Base-by-base conservation (phyloP, 108 stramenopile species). In the Licmophora abbreviata region DNA sequence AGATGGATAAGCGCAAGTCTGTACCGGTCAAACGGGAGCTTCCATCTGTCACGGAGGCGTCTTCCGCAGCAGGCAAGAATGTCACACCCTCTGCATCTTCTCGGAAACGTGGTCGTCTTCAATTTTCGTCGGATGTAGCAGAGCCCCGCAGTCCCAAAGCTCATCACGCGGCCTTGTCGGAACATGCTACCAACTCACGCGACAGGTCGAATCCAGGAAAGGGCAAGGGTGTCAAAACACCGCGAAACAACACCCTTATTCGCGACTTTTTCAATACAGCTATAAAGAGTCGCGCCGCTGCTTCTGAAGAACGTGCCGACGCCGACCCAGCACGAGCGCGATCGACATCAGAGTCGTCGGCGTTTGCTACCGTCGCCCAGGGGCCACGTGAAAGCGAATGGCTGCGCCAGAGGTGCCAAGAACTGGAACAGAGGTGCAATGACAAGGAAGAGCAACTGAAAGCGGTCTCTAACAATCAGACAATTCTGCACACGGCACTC, bases 401-500 rank as follows among this genome's bases (percentile, higher is more conserved):
- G 25, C 56, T 64, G 51, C 54, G 48, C 24, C 37, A 56, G 28
- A 48, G 55, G 33, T 63, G 52, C 32, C 27, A 44, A 11, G 28
- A 59, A 23, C 48, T 81, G 7, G 60, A 81, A 38, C 55, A 60
- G 29, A 11, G 32, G n/a, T 33, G 60, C 10, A 47, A 64, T 20
- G 79, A 81, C 28, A 71, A 61, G 60, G 68, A 76, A 15, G 67
- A 76, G 45, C 76, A 82, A 36, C 56, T 82, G 28, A 62, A 63
- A 34, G 81, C 81, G 1, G 73, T 82, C 3, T 45, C 76, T 20
- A 87, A 87, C 65, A 85, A 85, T 61, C 83, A 82, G 32, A 92
- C 81, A 6, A 76, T 92, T 43, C 47, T 86, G 14, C 73, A 81
- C 33, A 64, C 76, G 4, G 61, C 78, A 15, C 56, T 85, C 3